A percentile compares a stretch with the other conserved stretches of the same genome.
Conservation (phyloP, 176 grass and related monocot species). For the Sorghum bicolor region DNA sequence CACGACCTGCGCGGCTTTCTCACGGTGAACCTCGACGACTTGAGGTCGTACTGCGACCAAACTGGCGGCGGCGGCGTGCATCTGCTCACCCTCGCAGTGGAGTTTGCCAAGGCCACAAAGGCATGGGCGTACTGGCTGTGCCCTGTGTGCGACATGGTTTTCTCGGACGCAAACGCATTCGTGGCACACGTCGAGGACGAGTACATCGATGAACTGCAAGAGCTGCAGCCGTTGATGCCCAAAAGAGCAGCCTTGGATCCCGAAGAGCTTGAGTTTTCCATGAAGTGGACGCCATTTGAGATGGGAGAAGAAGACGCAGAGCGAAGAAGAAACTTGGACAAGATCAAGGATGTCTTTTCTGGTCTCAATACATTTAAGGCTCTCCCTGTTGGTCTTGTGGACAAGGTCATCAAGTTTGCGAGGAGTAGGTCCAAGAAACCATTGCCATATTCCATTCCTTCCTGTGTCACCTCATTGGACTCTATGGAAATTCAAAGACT, state of each 20-base stretch:
- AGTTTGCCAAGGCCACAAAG: background rate
- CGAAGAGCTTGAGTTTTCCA: background rate
- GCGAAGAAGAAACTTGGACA: background rate
- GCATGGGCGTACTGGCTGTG: conserved; percentile 25
- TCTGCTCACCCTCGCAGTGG: background rate
- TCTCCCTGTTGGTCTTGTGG: background rate
- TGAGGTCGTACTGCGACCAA: background rate
- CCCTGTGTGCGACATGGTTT: conserved; percentile 16
- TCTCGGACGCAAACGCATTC: background rate
- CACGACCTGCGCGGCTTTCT: background rate
- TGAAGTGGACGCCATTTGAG: background rate
- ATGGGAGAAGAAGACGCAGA: background rate
- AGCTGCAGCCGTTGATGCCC: background rate
- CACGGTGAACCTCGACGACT: background rate
- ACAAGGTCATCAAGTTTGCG: conserved; percentile 9
- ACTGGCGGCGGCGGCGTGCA: background rate
- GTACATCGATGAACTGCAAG: background rate
- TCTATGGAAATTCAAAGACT: background rate
- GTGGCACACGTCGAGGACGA: background rate
- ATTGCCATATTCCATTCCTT: conserved; percentile 20
- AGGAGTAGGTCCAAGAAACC: conserved; percentile 6
- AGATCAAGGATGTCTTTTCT: background rate
- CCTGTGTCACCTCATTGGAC: background rate
- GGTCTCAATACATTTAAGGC: background rate
- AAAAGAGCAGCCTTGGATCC: background rate